A percentile compares a stretch with the other conserved stretches of the same genome.
These are phyloP conservation scores for Saposhnikovia divaricata DNA, from an alignment of 129 eudicot genomes.

Conservation along the genomic window DNA sequence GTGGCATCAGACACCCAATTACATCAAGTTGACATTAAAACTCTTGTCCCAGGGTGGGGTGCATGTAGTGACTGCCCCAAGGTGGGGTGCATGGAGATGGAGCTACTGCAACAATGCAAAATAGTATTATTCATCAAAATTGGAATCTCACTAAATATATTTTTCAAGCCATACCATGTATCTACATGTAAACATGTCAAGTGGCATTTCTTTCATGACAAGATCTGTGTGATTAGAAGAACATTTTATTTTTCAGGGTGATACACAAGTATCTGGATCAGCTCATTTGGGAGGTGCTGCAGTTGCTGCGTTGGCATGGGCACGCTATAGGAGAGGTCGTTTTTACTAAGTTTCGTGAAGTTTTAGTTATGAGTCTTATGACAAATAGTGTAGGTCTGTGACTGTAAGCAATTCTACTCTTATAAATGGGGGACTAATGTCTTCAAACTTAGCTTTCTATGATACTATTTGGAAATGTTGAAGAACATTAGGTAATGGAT, in stretches of 20 bases:
- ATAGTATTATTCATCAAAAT: too few relatives aligned
- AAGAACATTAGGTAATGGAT: not conserved
- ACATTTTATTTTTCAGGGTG: constrained; percentile 47
- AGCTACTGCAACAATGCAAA: too few relatives aligned
- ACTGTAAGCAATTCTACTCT: not conserved
- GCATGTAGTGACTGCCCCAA: too few relatives aligned
- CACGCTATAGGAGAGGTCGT: constrained; percentile 29
- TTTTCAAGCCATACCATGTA: not conserved
- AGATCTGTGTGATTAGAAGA: not conserved
- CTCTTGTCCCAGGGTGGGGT: too few relatives aligned
- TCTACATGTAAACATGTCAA: not conserved
- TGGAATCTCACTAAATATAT: too few relatives aligned
- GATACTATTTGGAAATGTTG: not conserved
- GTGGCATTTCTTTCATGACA: not conserved
- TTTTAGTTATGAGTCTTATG: not conserved
- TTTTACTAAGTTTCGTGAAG: constrained; percentile 18
- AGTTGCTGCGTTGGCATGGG: constrained; percentile 79
- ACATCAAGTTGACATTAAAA: too few relatives aligned
- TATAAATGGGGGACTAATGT: not conserved
- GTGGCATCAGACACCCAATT: too few relatives aligned
- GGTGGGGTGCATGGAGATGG: too few relatives aligned
- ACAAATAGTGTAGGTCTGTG: too few relatives aligned
- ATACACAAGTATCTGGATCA: constrained; percentile 60
- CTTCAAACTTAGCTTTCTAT: not conserved
- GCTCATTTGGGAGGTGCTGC: constrained; percentile 89